A percentile compares a stretch with the other conserved stretches of the same genome.
Conservation (phyloP, 2,329 filamentous ascomycete species). For the Alternaria sp. region DNA sequence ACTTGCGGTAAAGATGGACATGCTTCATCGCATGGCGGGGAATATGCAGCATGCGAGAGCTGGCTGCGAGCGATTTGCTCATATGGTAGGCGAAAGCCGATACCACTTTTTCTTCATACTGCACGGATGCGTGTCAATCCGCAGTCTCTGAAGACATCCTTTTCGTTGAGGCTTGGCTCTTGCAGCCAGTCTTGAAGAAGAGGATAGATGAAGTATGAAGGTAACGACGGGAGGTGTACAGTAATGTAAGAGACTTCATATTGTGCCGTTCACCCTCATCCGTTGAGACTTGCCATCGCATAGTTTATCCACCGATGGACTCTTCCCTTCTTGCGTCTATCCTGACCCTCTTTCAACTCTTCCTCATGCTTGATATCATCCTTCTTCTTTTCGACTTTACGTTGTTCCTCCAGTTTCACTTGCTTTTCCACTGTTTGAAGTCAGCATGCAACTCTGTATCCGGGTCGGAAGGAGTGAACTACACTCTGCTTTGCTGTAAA, state of each 20-base stretch:
- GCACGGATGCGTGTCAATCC: background rate
- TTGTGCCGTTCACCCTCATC: background rate
- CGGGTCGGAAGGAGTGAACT: background rate
- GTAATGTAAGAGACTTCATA: accelerated
- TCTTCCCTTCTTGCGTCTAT: background rate
- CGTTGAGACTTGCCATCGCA: background rate
- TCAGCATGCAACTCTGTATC: background rate
- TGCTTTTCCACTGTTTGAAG: background rate
- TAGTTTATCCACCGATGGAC: background rate
- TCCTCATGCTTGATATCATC: background rate
- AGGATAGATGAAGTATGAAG: background rate
- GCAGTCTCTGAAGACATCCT: background rate
- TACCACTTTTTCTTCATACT: background rate
- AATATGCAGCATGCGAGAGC: background rate
- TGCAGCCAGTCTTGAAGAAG: background rate
- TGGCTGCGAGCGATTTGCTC: background rate
- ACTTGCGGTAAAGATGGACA: background rate
- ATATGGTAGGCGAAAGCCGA: background rate
- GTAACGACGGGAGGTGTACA: background rate
- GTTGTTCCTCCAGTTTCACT: background rate
- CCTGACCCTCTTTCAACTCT: background rate
- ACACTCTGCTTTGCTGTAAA: background rate
- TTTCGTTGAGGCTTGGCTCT: background rate
- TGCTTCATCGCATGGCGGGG: background rate
- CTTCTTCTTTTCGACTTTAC: background rate